phyloP scores from a whole-genome alignment of 2,329 filamentous ascomycete species.

The Penicillium griseofulvum region DNA sequence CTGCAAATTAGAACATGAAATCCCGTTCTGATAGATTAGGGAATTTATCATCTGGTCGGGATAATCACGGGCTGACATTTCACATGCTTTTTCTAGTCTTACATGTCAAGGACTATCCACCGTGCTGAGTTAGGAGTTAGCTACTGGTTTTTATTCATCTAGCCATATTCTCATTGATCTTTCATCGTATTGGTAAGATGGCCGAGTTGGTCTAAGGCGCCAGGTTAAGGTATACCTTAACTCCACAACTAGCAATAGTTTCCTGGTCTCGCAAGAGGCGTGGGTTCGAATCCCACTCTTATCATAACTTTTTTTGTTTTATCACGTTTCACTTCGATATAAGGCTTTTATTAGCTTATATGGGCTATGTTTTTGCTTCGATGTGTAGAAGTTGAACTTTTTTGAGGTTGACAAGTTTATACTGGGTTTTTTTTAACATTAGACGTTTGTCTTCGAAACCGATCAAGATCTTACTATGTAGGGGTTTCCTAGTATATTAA shows the following conservation, averaged over 20 bases:
- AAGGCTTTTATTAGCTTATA: too few species aligned
- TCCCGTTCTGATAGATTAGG: background rate
- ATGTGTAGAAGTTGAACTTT: too few species aligned
- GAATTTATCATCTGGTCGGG: background rate
- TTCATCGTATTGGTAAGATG: constrained; percentile 28
- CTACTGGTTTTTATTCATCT: background rate
- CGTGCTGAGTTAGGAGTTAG: too few species aligned
- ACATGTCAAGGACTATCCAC: too few species aligned
- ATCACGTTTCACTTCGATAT: too few species aligned
- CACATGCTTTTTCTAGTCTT: background rate
- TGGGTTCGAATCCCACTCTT: constrained; percentile 14
- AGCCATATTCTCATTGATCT: background rate
- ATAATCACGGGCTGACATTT: background rate
- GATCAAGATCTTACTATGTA: too few species aligned
- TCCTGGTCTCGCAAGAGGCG: constrained; percentile 12
- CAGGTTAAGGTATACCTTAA: constrained; percentile 34
- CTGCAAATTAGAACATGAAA: background rate
- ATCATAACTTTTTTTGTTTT: constrained; percentile 1
- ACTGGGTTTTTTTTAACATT: too few species aligned
- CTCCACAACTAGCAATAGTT: constrained; percentile 14
- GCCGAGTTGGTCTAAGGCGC: constrained; percentile 39
- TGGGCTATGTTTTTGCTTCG: too few species aligned
- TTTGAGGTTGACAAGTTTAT: too few species aligned
- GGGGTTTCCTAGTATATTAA: too few species aligned
- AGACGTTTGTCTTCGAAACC: too few species aligned